Base-by-base conservation (phyloP, 2,329 filamentous ascomycete species). In the Aspergillus ochraceus region DNA sequence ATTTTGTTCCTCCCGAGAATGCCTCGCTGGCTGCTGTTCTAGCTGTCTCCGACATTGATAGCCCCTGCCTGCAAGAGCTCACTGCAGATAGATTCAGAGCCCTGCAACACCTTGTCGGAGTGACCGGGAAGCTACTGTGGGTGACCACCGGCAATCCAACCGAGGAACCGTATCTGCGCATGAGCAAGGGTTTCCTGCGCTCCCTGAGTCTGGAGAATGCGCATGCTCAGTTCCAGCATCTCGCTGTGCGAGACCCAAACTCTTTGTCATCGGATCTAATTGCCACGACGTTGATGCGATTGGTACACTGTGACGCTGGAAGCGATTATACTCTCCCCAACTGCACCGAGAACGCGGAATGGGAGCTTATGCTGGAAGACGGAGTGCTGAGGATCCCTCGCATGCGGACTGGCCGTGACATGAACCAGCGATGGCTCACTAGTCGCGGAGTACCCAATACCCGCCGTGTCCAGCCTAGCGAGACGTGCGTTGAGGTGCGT, bases 171-270 rank as follows among this genome's bases (percentile, higher is more conserved):
- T 52, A 52, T 26, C 46, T 55, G 8, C 45, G 30, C 20, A 55
- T 61, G 53, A 54, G n/a, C 6, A 54, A 57, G 45, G 58, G 54
- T 2, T 26, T 60, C 36, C 24, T 60, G n/a, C 58, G 58, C 12
- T 22, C 12, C 10, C 22, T 46, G 3, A 14, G 49, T 8, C 8
- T 26, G 5, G 51, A 60, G 17, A 52, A 39, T 12, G 19, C 36
- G 4, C 55, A 57, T 22, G 49, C 53, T 2, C 49, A 26, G n/a
- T 17, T 60, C 17, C 58, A 60, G 36, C 39, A 54, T 26, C 58
- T 60, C 20, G 49, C 19, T 2, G 39, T 54, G 30, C 2, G 2
- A 4, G 42, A 57, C 26, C 24, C n/a, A 12, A 19, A 10, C 1
- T 5, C 14, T 4, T 3, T 55, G 22, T 49, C 51, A 2, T 1